Evolutionary conservation across 2,329 filamentous ascomycete species (phyloP), one percentile per base, ranked within the genome.

Genomic region (Penicillium paneum): DNA sequence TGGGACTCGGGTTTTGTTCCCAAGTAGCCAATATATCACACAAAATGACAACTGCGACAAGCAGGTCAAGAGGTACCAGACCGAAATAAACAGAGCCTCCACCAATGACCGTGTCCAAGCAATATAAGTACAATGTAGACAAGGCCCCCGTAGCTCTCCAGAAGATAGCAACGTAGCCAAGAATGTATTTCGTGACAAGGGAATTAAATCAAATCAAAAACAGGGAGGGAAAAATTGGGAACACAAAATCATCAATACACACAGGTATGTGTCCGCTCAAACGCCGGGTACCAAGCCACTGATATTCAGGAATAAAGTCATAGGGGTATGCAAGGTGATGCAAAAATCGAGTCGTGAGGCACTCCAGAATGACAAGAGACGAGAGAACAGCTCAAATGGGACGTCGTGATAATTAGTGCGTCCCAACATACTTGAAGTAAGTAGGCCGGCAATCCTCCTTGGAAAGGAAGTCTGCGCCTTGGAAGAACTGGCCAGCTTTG

Each of bases 341-440:
- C 59, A 63, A 60, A 36, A 43, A 57, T 56, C 38, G 31, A 51
- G 55, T 64, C 58, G 54, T 64, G 26, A 53, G 34, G 39, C n/a
- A 50, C 28, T 54, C 39, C 46, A 50, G 28, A 53, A 54, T 58
- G 56, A 61, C 57, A 58, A 47, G 43, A 35, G 51, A 54, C 43
- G 45, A 49, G 41, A 35, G 43, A 49, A 54, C 49, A 51, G 44
- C 40, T 48, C 42, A 41, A 47, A 52, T 51, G 45, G 12, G n/a
- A 29, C 40, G 29, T 11, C 35, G n/a, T 54, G 45, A 51, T 45
- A 49, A 49, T 78, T 74, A 95, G 67, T 85, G 86, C 81, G 89
- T 90, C 49, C 92, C 90, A 19, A 88, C 90, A 68, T 89, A 94
- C 77, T 97, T 96, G 82, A 99, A 97, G 90, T 94, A 99, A 71